Base-by-base conservation (phyloP, 768 basidiomycete species). In the Hericium rajendrae region DNA sequence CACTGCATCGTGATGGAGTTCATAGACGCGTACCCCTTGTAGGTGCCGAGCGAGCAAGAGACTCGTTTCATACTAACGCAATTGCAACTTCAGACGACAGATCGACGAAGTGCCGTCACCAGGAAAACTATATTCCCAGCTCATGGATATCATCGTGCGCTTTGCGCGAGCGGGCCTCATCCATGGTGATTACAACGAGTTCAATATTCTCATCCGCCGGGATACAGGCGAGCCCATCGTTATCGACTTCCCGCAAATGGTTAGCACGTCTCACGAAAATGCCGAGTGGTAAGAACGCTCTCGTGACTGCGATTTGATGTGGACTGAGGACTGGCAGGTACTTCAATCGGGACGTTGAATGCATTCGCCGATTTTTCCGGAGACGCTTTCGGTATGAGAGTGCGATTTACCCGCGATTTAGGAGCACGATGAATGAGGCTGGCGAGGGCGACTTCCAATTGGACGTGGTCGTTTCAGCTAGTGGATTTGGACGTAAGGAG, bases 161-260 rank as follows among this genome's bases (percentile, higher is more conserved):
- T 88, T 98, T 66, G 94, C 95, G 5, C 84, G 82, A 39, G 84
- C 88, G 15, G 97, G 97, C 5, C 80, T 99, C n/a, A 98, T 99
- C 53, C 97, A 99, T 66, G 94, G 97, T 43, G 97, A 99, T 65
- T 99, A 90, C 73, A 99, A 99, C 73, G 97, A 99, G 68, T 99
- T 98, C 76, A 98, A 99, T 70, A 94, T 99, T 62, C 83, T 99
- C 60, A 93, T 99, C 64, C 81, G 81, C 39, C 82, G 89, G 49
- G 85, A 85, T 54, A 75, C 71, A 48, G 80, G 80, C 11, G 84
- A 91, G 64, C 90, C 94, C 6, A 72, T 97, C 54, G 83, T 99
- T 46, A 99, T 99, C 65, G 97, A 99, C 74, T 99, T 99, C 69
- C 97, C 97, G 8, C 97, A 99, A 74, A 97, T 98, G 95, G 92